Conservation (phyloP, 441 rosid species). For the Flueggea neowawraea region DNA sequence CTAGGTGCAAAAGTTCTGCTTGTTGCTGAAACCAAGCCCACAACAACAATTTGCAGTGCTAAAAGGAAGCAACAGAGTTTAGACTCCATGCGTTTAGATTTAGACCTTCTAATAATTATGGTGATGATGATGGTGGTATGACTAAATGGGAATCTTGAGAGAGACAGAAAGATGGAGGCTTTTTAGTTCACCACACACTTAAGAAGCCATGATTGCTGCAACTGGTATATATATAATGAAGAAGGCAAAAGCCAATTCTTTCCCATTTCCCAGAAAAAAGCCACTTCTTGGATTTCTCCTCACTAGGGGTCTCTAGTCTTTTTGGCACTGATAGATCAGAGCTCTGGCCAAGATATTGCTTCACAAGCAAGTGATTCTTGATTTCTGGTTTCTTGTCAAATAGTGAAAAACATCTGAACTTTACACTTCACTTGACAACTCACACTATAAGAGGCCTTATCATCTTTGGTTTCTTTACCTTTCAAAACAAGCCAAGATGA, state of each 20-base stretch:
- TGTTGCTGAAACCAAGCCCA: conserved; percentile 32
- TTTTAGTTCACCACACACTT: conserved; percentile 12
- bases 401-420: conserved; percentile 11
- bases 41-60: conserved; percentile 23
- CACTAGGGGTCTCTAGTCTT: too few species aligned
- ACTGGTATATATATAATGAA: conserved; percentile 1
- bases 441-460: conserved; percentile 8
- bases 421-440: conserved; percentile 25
- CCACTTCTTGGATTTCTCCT: too few species aligned
- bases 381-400: conserved; percentile 17
- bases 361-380: conserved; percentile 27
- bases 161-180: background rate
- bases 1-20: conserved; percentile 41
- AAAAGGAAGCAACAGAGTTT: conserved; percentile 20
- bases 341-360: conserved; percentile 15
- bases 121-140: background rate
- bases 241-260: conserved; percentile 1
- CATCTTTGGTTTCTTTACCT: conserved; percentile 15
- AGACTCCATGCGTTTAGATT: conserved; percentile 21
- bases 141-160: background rate
- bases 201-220: conserved; percentile 1
- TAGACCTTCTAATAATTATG: conserved; percentile 14
- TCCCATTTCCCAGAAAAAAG: conserved; percentile 25
- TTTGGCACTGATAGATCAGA: background rate
- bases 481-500: conserved; percentile 16